Evolutionary conservation across 192 early-diverging fungal species (phyloP).

Genomic region (Coemansia sp.): DNA sequence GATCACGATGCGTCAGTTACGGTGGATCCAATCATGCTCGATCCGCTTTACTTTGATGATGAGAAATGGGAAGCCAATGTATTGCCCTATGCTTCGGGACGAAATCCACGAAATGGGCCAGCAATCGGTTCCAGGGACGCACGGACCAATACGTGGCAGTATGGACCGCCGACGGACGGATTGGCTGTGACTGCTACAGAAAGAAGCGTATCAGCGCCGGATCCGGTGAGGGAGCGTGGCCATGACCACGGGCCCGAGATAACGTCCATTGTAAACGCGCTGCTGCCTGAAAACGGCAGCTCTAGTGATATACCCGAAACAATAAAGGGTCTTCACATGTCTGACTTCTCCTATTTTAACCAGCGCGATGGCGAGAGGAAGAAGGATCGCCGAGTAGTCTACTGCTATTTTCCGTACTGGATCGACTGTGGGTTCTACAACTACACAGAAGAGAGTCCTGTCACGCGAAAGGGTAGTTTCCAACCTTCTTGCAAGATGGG

Average conservation of each 20-base stretch:
- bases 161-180: background rate
- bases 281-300: slow-evolving; percentile 20
- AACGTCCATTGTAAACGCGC: slow-evolving; percentile 12
- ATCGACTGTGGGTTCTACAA: slow-evolving; percentile 89
- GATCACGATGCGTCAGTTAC: slow-evolving; percentile 10
- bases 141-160: slow-evolving; percentile 1
- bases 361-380: background rate
- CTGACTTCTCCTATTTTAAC: slow-evolving; percentile 31
- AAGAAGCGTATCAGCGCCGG: background rate
- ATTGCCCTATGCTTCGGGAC: slow-evolving; percentile 21
- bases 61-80: slow-evolving; percentile 36
- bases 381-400: slow-evolving; percentile 36
- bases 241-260: background rate
- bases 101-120: background rate
- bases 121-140: background rate
- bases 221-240: background rate
- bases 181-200: background rate
- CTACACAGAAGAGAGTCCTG: slow-evolving; percentile 29
- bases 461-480: slow-evolving; percentile 20
- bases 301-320: slow-evolving; percentile 26
- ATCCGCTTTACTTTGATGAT: slow-evolving; percentile 53
- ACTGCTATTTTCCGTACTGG: slow-evolving; percentile 81
- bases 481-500: slow-evolving; percentile 42
- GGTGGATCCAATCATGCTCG: slow-evolving; percentile 48
- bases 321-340: slow-evolving; percentile 19